These are phyloP conservation scores for Mucuna pruriens DNA, from an alignment of 306 rosid species.

Conservation along the genomic window DNA sequence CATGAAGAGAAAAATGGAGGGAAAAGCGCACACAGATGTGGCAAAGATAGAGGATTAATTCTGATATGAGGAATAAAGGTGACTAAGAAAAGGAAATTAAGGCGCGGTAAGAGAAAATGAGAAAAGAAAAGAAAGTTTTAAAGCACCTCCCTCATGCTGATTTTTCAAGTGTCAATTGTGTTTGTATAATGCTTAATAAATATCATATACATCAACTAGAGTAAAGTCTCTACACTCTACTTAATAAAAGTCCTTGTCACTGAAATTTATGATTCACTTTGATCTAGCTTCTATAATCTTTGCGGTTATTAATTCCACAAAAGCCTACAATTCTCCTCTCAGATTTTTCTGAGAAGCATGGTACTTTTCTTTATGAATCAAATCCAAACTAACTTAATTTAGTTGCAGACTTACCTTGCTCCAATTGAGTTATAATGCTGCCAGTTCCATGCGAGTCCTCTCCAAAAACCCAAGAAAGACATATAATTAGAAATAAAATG, in stretches of 20 bases:
- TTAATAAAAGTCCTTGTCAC: not conserved
- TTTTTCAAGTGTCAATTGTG: not conserved
- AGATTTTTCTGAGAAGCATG: not conserved
- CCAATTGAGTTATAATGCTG: no score
- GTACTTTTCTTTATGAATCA: not conserved
- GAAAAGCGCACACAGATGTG: conserved; percentile 44
- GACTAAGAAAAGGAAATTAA: not conserved
- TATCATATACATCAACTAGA: not conserved
- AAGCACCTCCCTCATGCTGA: not conserved
- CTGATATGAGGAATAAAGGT: not conserved
- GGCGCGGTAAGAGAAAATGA: not conserved
- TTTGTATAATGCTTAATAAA: not conserved
- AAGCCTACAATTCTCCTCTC: not conserved
- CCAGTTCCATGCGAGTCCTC: no score
- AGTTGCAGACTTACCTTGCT: no score
- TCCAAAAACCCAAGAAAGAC: no score
- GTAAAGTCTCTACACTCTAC: not conserved
- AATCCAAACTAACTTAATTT: not conserved
- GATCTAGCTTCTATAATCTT: not conserved
- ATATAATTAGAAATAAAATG: no score
- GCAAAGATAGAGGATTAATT: conserved; percentile 31
- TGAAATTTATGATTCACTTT: not conserved
- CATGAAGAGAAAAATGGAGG: conserved; percentile 44
- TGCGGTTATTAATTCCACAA: not conserved
- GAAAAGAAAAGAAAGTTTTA: not conserved